Conservation (phyloP, 2,329 filamentous ascomycete species). For the Colletotrichum echinochloae region DNA sequence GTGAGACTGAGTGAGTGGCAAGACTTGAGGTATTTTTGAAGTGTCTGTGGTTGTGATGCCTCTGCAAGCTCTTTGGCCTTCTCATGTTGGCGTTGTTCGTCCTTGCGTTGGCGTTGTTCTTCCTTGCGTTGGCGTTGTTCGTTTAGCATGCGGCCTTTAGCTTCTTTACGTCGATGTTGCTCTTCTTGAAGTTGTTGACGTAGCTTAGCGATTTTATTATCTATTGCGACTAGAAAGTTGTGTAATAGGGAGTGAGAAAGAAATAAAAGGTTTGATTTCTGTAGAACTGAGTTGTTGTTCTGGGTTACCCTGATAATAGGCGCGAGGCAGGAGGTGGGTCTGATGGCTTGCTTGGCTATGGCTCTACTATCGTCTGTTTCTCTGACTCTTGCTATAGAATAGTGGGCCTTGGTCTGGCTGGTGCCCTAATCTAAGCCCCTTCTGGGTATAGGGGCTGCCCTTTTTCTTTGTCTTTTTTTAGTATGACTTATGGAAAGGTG, state of each 20-base stretch:
- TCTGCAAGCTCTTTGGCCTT: conserved; percentile 43
- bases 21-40: conserved; percentile 49
- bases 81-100: not conserved
- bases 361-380: not conserved
- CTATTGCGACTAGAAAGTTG: not conserved
- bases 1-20: conserved; percentile 49
- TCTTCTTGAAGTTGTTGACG: not conserved
- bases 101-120: not conserved
- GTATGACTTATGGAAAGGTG: not conserved
- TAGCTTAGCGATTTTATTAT: not conserved
- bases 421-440: not conserved
- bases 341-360: not conserved
- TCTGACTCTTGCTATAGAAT: not conserved
- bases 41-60: conserved; percentile 42
- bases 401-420: not conserved
- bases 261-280: not conserved
- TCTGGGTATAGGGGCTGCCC: not conserved
- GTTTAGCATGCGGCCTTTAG: not conserved
- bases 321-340: not conserved
- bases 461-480: not conserved
- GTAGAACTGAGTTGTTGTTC: not conserved
- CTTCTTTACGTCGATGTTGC: not conserved
- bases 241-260: not conserved
- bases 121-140: conserved; percentile 43
- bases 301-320: not conserved